Evolutionary conservation across 2,329 filamentous ascomycete genomes (phyloP), one percentile per base, ranked within the genome.

Genomic region (Aspergillus puulaauensis): DNA sequence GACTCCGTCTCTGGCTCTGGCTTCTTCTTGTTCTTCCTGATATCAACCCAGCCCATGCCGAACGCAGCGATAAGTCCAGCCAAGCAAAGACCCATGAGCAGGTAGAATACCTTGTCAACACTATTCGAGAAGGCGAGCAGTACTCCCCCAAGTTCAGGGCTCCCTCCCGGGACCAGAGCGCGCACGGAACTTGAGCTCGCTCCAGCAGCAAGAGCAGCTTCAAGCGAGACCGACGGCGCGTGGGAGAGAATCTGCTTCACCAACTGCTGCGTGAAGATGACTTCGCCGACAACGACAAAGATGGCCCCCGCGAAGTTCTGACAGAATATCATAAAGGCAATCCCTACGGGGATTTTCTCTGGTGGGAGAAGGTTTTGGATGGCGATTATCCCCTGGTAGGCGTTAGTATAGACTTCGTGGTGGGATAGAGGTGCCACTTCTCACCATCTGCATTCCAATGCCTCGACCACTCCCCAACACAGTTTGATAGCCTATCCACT

Each of bases 401-500:
- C 11, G 33, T 44, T 43, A 41, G 8, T 4, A 37, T 51, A 15
- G 19, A 33, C 14, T 0, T 4, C 21, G 17, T 0, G 1, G 41
- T n/a, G 1, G 21, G 14, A 12, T 39, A 47, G 23, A 37, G 33
- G 11, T 15, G 12, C 0, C 12, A 6, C 21, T 21, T 41, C 62
- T 54, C 47, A 71, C 69, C 9, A 59, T 58, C 54, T 70, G 69
- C 17, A 63, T 58, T 8, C 50, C 66, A 7, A 59, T 56, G 6
- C 80, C 80, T 12, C 77, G 66, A 2, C 79, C 77, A 3, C 75
- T 66, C 19, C 79, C 81, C 4, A 73, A 57, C 3, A 83, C 58
- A 4, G 78, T 69, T 52, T 83, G 78, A 65, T 77, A 82, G 9
- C 79, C 80, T 23, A 81, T 76, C 80, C 79, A 82, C 39, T 73